Evolutionary conservation across 257 asterid species (phyloP), one percentile per base, ranked within the genome.

Genomic region (Fraxinus americana): DNA sequence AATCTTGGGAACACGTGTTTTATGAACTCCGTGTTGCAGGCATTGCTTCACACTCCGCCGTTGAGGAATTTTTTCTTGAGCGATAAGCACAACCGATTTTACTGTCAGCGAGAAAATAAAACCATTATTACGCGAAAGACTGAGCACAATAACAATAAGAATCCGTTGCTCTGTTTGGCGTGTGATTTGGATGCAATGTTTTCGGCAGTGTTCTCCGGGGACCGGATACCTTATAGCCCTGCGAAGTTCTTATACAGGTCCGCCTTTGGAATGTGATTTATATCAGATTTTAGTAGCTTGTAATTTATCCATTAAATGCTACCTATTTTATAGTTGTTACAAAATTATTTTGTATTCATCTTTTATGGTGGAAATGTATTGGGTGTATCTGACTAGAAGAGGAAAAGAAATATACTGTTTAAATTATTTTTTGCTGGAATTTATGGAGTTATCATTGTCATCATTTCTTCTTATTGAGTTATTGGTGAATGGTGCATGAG

Each of bases 131-230:
- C 89, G 27, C 87, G 91, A n/a, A 89, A 83, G 76, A 76, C 67
- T 67, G 88, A 87, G 19, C 79, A 70, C 12, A 43, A 65, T 65
- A 71, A 70, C 76, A 87, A 74, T 76, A 86, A 77, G 78, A 88
- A 78, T 69, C 77, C 79, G 77, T 85, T 76, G 80, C 69, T 93
- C 80, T 95, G 99, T 82, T 81, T 95, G 85, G 98, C 97, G 36
- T 95, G 99, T 88, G 99, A 95, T 86, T 86, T 95, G 89, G 99
- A 95, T 85, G 97, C 96, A 57, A 88, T 89, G 87, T 95, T 88
- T 82, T 90, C 98, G 0, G 97, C 96, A 1, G 93, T 83, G 36
- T 95, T 91, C 83, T 92, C 97, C 0, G 97, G 96, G 71, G 89
- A 90, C 59, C 80, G 86, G 73, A 41, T 30, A 41, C 97, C 99